These are phyloP conservation scores for Xylona heveae DNA, from an alignment of 495 filamentous ascomycete genomes.

Conservation along the genomic window DNA sequence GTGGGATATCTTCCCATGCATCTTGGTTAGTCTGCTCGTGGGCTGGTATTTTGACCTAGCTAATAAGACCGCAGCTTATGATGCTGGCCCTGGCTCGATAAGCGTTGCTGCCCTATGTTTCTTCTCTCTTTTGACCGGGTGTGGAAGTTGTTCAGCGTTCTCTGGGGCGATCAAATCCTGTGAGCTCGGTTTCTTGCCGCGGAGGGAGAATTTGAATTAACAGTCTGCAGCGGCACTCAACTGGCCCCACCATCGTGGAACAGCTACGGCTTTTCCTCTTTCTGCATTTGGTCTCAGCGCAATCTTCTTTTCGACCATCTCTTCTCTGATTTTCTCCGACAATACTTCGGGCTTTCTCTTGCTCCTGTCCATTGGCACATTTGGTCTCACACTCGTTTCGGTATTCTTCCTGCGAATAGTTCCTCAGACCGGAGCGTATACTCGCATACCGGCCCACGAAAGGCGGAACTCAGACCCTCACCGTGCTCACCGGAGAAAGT, in stretches of 20 bases:
- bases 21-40: slow-evolving; percentile 21
- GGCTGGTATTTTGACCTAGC: not conserved
- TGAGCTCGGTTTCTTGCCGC: slow-evolving; percentile 22
- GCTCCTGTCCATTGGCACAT: slow-evolving; percentile 64
- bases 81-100: slow-evolving; percentile 31
- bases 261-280: slow-evolving; percentile 81
- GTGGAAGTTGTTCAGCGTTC: slow-evolving; percentile 70
- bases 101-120: slow-evolving; percentile 52
- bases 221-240: slow-evolving; percentile 57
- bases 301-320: slow-evolving; percentile 76
- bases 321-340: slow-evolving; percentile 61
- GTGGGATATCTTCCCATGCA: slow-evolving; percentile 69
- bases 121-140: slow-evolving; percentile 63
- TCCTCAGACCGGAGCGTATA: slow-evolving; percentile 38
- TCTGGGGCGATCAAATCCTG: slow-evolving; percentile 61
- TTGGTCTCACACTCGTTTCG: slow-evolving; percentile 43
- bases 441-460: slow-evolving; percentile 33
- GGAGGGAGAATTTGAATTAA: slow-evolving; percentile 19
- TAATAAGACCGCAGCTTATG: slow-evolving; percentile 19
- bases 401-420: slow-evolving; percentile 68
- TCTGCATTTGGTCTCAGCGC: slow-evolving; percentile 88
- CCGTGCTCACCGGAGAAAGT: slow-evolving; percentile 39
- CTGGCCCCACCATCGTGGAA: slow-evolving; percentile 79
- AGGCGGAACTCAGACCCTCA: slow-evolving; percentile 33
- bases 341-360: slow-evolving; percentile 63